Base-by-base conservation (phyloP, 2,329 filamentous ascomycete genomes). In the Periconia macrospinosa region DNA sequence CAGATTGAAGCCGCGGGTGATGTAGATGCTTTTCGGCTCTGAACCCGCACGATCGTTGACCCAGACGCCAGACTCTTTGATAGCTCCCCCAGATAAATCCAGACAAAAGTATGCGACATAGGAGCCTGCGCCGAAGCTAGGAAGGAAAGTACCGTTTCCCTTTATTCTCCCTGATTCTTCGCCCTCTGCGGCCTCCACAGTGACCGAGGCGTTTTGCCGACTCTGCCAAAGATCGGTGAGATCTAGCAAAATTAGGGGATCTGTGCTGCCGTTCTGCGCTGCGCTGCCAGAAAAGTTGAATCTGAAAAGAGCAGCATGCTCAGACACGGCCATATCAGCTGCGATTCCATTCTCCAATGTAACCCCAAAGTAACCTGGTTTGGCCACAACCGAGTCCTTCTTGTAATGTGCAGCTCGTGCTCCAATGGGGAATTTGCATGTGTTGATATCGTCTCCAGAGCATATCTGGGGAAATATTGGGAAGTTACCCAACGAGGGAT, bases 391-490 rank as follows among this genome's bases (percentile, higher is more conserved):
- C 3, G 81, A 81, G 50, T 76, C 76, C 10, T 79, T 78, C 50
- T 79, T 75, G 46, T 83, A 81, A 17, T 72, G 69, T 0, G 79
- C 77, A 27, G 78, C 76, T 54, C 86, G 77, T 17, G 76, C 68
- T 11, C 69, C 68, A 30, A 81, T 80, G 6, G 79, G 74, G 59
- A 81, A 87, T 41, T 75, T 73, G 73, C 85, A 88, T 8, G 77
- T 76, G 61, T 89, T 78, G 50, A 91, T 71, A 40, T 86, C 81
- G 55, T 88, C 83, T 14, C 76, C 79, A 0, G 81, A 78, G 58
- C 88, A 91, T 41, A 81, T 74, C 56, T 89, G 87, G 0, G 87
- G 80, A 58, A 91, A 91, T 1, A 91, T 75, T 0, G 89, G 86
- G 49, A 91, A 91, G 65, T 90, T 90, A 14, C 88, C 89, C 15